A percentile compares a stretch with the other conserved stretches of the same genome.
phyloP scores from a whole-genome alignment of 129 eudicot species.

The Gnaphalium uliginosum region DNA sequence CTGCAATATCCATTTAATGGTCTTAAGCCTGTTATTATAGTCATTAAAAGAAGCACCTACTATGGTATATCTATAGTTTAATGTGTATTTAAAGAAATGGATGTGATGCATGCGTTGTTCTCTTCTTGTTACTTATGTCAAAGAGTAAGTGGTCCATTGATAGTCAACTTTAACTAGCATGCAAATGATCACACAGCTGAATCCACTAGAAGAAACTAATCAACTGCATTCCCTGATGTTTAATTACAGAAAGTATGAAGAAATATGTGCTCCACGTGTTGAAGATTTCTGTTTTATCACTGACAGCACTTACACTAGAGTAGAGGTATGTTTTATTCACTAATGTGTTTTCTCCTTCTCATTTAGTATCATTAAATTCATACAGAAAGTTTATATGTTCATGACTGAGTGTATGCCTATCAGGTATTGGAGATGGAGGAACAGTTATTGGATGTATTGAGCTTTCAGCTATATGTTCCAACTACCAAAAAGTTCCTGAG shows the following conservation, averaged over 20 bases:
- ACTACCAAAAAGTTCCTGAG: conserved; percentile 84
- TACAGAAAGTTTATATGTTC: not conserved
- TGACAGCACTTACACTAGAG: conserved; percentile 78
- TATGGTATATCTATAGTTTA: not conserved
- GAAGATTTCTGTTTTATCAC: conserved; percentile 92
- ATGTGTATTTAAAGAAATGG: not conserved
- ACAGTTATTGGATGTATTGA: conserved; percentile 56
- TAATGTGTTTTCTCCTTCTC: not conserved
- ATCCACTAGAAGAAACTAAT: conserved; percentile 24
- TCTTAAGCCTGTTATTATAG: not conserved
- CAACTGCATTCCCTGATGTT: conserved; percentile 21
- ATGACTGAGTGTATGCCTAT: conserved; percentile 21
- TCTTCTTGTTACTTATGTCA: not conserved
- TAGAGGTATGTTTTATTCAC: conserved; percentile 55
- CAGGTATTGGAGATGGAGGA: conserved; percentile 94
- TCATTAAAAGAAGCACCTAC: not conserved
- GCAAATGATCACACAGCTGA: conserved; percentile 6
- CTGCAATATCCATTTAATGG: not conserved
- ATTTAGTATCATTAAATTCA: conserved; percentile 4
- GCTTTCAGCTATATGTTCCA: conserved; percentile 70
- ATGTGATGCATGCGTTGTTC: not conserved
- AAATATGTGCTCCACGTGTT: conserved; percentile 78
- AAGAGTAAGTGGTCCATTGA: not conserved
- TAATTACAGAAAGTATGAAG: conserved; percentile 75
- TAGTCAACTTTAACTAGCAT: not conserved